phyloP scores from a whole-genome alignment of 179 eudicot species.

The Beta macrorhiza region DNA sequence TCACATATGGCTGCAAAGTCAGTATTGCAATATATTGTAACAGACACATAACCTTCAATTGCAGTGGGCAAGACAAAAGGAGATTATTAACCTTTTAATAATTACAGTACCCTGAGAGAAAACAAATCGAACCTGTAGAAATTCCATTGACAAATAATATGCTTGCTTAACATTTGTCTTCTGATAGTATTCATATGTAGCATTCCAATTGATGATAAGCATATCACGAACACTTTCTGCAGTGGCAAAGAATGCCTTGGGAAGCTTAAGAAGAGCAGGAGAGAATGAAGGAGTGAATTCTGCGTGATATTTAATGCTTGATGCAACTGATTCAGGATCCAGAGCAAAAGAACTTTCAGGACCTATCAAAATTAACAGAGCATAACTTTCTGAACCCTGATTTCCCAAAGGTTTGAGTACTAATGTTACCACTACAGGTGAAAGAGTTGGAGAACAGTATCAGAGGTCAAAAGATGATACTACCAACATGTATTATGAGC shows the following conservation, averaged over 20 bases:
- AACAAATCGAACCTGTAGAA: constrained; percentile 62
- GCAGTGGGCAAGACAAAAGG: neutral
- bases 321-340: constrained; percentile 61
- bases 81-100: neutral
- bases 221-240: constrained; percentile 86
- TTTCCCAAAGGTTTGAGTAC: neutral
- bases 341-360: constrained; percentile 38
- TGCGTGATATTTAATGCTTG: constrained; percentile 78
- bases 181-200: constrained; percentile 71
- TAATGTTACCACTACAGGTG: neutral
- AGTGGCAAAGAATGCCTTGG: constrained; percentile 86
- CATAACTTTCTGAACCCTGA: neutral
- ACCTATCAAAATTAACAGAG: neutral
- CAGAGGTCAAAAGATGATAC: neutral
- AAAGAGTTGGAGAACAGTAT: neutral
- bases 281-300: constrained; percentile 83
- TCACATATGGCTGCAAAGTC: neutral
- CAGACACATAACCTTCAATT: neutral
- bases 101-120: neutral
- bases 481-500: neutral
- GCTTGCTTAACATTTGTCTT: constrained; percentile 88
- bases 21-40: neutral
- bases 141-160: constrained; percentile 91
- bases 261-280: constrained; percentile 61
- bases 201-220: constrained; percentile 82